Evolutionary conservation across 352 stramenopile genomes (phyloP).

Genomic region (Phytophthora rubi): DNA sequence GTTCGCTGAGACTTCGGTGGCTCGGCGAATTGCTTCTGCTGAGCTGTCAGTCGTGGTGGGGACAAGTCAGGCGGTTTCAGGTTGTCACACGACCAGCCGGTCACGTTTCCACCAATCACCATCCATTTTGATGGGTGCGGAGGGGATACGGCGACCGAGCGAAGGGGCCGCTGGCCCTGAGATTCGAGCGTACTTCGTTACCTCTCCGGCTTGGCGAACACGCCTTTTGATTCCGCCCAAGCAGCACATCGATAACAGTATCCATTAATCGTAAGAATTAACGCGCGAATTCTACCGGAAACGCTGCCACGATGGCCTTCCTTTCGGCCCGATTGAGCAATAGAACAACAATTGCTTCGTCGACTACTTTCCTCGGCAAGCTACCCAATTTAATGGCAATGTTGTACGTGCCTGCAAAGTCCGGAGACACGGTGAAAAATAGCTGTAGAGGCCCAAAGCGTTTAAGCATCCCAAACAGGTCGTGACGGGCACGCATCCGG

Average conservation of each 20-base stretch:
- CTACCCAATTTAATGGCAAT: slow-evolving; percentile 9
- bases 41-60: too few relatives aligned
- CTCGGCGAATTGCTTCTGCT: too few relatives aligned
- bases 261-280: slow-evolving; percentile 34
- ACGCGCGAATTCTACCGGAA: slow-evolving; percentile 28
- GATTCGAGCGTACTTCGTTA: background rate
- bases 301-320: slow-evolving; percentile 12
- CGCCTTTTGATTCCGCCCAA: slow-evolving; percentile 20
- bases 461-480: slow-evolving; percentile 34
- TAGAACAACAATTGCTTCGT: background rate
- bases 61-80: too few relatives aligned
- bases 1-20: too few relatives aligned
- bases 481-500: slow-evolving; percentile 4
- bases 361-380: background rate
- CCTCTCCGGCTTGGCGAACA: background rate
- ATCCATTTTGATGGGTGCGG: too few relatives aligned
- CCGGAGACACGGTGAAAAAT: slow-evolving; percentile 36
- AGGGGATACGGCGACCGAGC: too few relatives aligned
- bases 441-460: slow-evolving; percentile 32
- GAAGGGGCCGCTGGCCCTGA: too few relatives aligned
- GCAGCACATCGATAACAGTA: slow-evolving; percentile 15
- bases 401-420: slow-evolving; percentile 15
- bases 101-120: too few relatives aligned
- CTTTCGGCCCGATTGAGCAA: slow-evolving; percentile 6
- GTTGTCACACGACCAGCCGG: too few relatives aligned